These are phyloP conservation scores for Bruguiera gymnorhiza DNA, from an alignment of 345 rosid species.

Conservation along the genomic window DNA sequence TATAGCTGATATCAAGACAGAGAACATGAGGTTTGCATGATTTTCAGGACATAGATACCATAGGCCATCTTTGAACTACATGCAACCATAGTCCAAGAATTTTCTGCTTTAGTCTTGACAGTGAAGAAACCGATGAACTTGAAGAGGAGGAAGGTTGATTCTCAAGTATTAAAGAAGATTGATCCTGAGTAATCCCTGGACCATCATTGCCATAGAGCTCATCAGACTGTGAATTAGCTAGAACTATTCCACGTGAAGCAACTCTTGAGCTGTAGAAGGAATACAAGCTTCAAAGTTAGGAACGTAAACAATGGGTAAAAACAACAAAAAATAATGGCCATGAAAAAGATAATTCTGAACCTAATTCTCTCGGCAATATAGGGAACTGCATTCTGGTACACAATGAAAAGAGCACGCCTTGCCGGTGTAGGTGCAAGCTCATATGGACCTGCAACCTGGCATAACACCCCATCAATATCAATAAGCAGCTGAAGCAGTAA, in stretches of 20 bases:
- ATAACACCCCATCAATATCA: slow-evolving; percentile 10
- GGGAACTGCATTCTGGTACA: slow-evolving; percentile 77
- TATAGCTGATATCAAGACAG: neutral
- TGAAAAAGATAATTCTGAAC: slow-evolving; percentile 24
- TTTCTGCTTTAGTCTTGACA: slow-evolving; percentile 53
- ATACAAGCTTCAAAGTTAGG: neutral
- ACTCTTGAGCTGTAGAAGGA: slow-evolving; percentile 56
- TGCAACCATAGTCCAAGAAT: slow-evolving; percentile 44
- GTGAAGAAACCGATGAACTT: slow-evolving; percentile 40
- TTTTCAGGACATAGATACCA: slow-evolving; percentile 34
- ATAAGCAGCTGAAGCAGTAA: neutral
- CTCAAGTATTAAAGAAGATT: slow-evolving; percentile 29
- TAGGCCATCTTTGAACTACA: slow-evolving; percentile 73
- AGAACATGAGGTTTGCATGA: slow-evolving; percentile 2
- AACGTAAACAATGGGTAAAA: neutral
- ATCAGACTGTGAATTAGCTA: slow-evolving; percentile 55
- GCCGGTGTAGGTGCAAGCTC: slow-evolving; percentile 96
- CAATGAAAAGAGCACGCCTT: slow-evolving; percentile 77
- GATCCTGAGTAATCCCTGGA: slow-evolving; percentile 32
- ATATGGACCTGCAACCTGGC: slow-evolving; percentile 69
- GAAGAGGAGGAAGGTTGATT: slow-evolving; percentile 40
- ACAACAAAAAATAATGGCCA: neutral
- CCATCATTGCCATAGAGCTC: slow-evolving; percentile 32
- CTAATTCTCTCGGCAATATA: slow-evolving; percentile 88
- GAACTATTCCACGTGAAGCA: slow-evolving; percentile 60